Percentiles rank a stretch among this genome's conserved stretches.
Conservation (phyloP, 148 eudicot genomes). For the Dysphania ambrosioides region DNA sequence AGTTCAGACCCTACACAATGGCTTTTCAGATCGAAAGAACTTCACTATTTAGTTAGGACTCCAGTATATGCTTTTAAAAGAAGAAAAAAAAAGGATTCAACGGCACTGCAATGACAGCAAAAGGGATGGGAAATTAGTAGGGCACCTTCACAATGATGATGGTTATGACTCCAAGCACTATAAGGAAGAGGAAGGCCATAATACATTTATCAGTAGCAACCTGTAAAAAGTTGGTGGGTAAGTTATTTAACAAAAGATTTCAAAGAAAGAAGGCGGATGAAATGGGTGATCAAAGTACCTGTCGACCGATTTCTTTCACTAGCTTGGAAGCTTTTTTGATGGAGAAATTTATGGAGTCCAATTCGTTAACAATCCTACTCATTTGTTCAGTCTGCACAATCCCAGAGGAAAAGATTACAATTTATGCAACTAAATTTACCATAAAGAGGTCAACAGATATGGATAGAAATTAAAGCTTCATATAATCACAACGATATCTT, state of each 20-base stretch:
- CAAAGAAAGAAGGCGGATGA: conserved; percentile 22
- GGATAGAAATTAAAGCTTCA: neutral
- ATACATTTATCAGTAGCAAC: conserved; percentile 93
- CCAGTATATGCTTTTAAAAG: no score
- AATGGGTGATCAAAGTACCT: conserved; percentile 50
- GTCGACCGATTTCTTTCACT: conserved; percentile 98
- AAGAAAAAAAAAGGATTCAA: neutral
- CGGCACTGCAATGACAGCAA: neutral
- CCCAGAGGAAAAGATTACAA: conserved; percentile 14
- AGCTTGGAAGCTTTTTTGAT: conserved; percentile 90
- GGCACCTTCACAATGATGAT: conserved; percentile 82
- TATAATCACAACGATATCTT: conserved; percentile 6
- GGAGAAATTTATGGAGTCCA: conserved; percentile 91
- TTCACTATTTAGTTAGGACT: neutral
- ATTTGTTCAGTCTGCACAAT: conserved; percentile 85
- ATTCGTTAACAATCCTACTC: conserved; percentile 88
- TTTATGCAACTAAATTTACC: neutral
- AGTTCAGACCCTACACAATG: neutral
- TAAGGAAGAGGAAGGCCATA: conserved; percentile 86
- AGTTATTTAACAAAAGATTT: conserved; percentile 24
- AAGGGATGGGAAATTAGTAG: neutral
- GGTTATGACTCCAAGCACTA: conserved; percentile 84
- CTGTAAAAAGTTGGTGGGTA: conserved; percentile 43
- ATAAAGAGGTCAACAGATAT: neutral
- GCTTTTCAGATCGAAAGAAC: neutral